Conservation (phyloP, 1,284 basidiomycete genomes). For the Sanghuangporus weigelae region DNA sequence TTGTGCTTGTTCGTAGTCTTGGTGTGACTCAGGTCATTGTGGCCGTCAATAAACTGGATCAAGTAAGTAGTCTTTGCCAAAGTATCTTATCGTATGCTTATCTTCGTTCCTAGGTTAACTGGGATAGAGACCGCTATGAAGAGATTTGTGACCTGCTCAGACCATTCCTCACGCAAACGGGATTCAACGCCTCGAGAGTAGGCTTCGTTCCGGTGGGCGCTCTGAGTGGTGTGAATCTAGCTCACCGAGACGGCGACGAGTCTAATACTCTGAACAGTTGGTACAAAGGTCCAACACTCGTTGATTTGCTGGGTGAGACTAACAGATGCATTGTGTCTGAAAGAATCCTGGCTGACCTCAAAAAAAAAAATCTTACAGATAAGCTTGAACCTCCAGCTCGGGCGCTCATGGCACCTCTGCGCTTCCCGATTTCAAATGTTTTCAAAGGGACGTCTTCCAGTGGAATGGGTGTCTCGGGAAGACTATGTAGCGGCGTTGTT, state of each 20-base stretch:
- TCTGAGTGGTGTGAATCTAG: conserved; percentile 86
- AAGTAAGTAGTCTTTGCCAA: conserved; percentile 40
- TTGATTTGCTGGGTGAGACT: conserved; percentile 70
- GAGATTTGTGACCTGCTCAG: conserved; percentile 74
- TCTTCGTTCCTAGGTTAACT: conserved; percentile 58
- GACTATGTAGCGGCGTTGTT: conserved; percentile 82
- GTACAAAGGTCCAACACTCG: conserved; percentile 85
- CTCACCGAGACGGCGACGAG: conserved; percentile 43
- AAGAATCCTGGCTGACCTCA: neutral
- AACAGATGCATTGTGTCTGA: neutral
- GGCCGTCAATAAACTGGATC: conserved; percentile 93
- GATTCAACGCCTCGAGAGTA: conserved; percentile 77
- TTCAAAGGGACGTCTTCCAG: conserved; percentile 81
- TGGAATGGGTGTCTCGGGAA: conserved; percentile 81
- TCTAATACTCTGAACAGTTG: conserved; percentile 55
- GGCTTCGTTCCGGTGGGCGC: conserved; percentile 89
- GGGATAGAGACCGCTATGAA: conserved; percentile 79
- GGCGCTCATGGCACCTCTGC: conserved; percentile 72
- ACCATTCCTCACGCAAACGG: conserved; percentile 84
- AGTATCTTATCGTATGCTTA: conserved; percentile 1
- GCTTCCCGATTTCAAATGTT: conserved; percentile 92
- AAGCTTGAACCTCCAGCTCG: conserved; percentile 76
- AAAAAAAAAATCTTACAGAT: conserved; percentile 42
- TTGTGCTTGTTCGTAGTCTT: conserved; percentile 87
- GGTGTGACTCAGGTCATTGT: conserved; percentile 94